Evolutionary conservation across 2,329 filamentous ascomycete species (phyloP), one percentile per base, ranked within the genome.

Genomic region (Colletotrichum musicola): DNA sequence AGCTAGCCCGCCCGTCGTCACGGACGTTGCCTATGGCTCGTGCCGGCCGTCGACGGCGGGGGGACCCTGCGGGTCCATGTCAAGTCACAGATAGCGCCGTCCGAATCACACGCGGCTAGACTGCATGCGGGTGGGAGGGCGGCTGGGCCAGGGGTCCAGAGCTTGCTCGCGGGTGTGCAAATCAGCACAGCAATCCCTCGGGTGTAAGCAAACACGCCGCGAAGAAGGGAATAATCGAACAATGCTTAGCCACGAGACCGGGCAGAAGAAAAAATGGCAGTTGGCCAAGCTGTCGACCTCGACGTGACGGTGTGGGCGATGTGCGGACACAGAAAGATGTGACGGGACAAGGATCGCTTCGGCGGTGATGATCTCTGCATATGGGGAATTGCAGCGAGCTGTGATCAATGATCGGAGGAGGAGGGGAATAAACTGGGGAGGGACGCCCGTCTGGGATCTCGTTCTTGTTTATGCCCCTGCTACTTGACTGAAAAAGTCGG

Each of bases 51-150:
- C 44, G 42, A 65, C 65, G 53, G 61, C 30, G 59, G 53, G 61
- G 30, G 54, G 30, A 20, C 20, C 7, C 65, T 56, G 62, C 66
- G 44, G 62, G 56, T 60, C 63, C 38, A 53, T 54, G 63, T 60
- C 64, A 63, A 63, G 58, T 69, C 67, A 69, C 67, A 69, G 57
- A 69, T 69, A 69, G 67, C 67, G 67, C 64, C 53, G 53, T 68
- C 40, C 53, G 67, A 69, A 69, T 66, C 67, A 69, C 67, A 68
- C 63, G 56, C 64, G 47, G 44, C 67, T 69, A 69, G 57, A 25
- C 67, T 63, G 35, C 47, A 69, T 68, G 62, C 63, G 64, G 67
- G 47, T 58, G 53, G 57, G 13, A 53, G 63, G 40, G 67, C 51
- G 67, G 51, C 27, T 59, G 62, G 30, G 61, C n/a, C 57, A 69